A percentile compares a stretch with the other conserved stretches of the same genome.
Evolutionary conservation across 768 basidiomycete species (phyloP).

Genomic region (Termitomyces sp.): DNA sequence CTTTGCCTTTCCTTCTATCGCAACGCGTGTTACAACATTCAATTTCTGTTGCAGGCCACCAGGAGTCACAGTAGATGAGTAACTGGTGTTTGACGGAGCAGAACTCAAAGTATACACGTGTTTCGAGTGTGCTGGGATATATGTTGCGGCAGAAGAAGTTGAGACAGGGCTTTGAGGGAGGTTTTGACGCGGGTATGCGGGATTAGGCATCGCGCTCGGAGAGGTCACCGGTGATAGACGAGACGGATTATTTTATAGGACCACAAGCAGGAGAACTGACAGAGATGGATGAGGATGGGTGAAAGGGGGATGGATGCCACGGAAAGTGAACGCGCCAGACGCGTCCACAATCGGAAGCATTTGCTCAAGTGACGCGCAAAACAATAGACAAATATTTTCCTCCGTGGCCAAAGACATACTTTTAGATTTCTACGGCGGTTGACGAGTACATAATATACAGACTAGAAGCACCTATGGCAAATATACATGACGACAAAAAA

Average conservation of each 20-base stretch:
- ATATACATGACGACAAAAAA: neutral
- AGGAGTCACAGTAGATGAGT: constrained; percentile 42
- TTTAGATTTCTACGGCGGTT: neutral
- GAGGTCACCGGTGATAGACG: neutral
- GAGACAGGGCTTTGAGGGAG: constrained; percentile 9
- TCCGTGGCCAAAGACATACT: constrained; percentile 4
- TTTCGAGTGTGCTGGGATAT: constrained; percentile 11
- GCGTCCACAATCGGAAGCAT: constrained; percentile 22
- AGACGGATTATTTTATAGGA: neutral
- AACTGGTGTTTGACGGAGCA: constrained; percentile 25
- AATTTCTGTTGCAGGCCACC: constrained; percentile 39
- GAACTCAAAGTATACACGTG: constrained; percentile 15
- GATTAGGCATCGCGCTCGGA: constrained; percentile 7
- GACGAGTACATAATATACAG: neutral
- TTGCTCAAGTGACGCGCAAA: constrained; percentile 7
- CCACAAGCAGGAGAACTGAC: constrained; percentile 1
- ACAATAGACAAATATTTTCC: constrained; percentile 9
- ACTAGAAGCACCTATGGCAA: neutral
- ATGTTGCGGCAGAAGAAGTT: constrained; percentile 1
- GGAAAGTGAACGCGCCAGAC: constrained; percentile 15
- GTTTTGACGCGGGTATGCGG: constrained; percentile 10
- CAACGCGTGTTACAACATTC: constrained; percentile 69
- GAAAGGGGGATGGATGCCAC: neutral
- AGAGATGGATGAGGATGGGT: constrained; percentile 5
- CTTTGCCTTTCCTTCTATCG: constrained; percentile 69